Conservation (phyloP, 768 basidiomycete genomes). For the Auricularia sp. region DNA sequence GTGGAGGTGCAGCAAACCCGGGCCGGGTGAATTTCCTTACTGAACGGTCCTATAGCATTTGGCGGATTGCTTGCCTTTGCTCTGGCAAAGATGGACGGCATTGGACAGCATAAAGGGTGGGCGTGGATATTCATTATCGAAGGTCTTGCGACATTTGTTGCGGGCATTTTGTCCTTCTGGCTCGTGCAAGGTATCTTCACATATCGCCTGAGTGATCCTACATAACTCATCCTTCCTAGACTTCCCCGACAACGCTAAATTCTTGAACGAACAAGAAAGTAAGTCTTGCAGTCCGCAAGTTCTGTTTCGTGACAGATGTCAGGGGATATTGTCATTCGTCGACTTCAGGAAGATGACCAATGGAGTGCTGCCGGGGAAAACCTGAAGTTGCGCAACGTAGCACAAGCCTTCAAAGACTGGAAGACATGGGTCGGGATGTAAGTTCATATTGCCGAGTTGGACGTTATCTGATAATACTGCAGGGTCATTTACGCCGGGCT, state of each 20-base stretch:
- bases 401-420: neutral
- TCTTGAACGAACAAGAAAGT: slow-evolving; percentile 56
- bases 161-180: slow-evolving; percentile 54
- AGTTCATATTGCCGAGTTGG: neutral
- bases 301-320: neutral
- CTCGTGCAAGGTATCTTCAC: slow-evolving; percentile 35
- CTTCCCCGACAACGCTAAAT: slow-evolving; percentile 67
- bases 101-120: slow-evolving; percentile 47
- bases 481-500: neutral
- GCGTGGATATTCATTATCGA: slow-evolving; percentile 63
- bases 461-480: neutral
- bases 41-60: slow-evolving; percentile 26
- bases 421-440: neutral
- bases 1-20: neutral
- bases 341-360: slow-evolving; percentile 54
- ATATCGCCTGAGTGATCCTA: neutral
- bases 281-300: slow-evolving; percentile 10
- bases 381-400: neutral
- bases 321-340: slow-evolving; percentile 55
- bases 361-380: slow-evolving; percentile 26
- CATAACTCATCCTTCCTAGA: slow-evolving; percentile 22
- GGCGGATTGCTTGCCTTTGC: slow-evolving; percentile 55
- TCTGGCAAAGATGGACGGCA: slow-evolving; percentile 45
- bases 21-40: neutral
- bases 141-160: slow-evolving; percentile 55